Base-by-base conservation (phyloP, 2,329 filamentous ascomycete species). In the Chaetoscypha palmicola region DNA sequence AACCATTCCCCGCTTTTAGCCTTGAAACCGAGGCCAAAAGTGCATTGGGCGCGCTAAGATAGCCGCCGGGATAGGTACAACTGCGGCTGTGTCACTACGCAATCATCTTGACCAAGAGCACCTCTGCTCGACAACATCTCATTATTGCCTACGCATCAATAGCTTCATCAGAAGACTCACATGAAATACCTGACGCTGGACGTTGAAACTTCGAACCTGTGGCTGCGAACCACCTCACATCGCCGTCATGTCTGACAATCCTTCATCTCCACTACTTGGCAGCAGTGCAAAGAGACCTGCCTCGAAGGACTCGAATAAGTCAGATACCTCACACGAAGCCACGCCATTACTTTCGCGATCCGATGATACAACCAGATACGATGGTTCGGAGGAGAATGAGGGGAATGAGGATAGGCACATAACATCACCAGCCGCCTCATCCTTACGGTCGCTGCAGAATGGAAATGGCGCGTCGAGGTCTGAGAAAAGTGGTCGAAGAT, bases 401-500 rank as follows among this genome's bases (percentile, higher is more conserved):
- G 46, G 51, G n/a, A n/a, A n/a, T 16, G 46, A 54, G n/a, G 38
- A 48, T 10, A 31, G 26, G 19, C 34, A 16, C 12, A 41, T 51
- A 26, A 37, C 53, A 19, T 64, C 62, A 12, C 58, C 60, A 32
- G 64, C 64, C 19, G 55, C 64, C 11, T 55, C 54, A 17, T 65
- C 62, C 19, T 45, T 65, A 40, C 59, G 59, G 43, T 60, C 59
- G n/a, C 36, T 64, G 33, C 60, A 64, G 39, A 57, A 56, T 46
- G 51, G 52, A 20, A 49, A 53, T 21, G 42, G 46, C 17, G 58
- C 60, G 14, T 48, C 49, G 16, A 54, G 51, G n/a, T 53, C 56
- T 4, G 50, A 58, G 4, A 69, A 66, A 45, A 63, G 60, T 30
- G 59, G 66, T 45, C 64, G 66, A 51, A 71, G 81, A 67, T 94